Percentiles rank a stretch among this genome's conserved stretches.
Evolutionary conservation across 257 asterid species (phyloP).

Genomic region (Capsicum pubescens): DNA sequence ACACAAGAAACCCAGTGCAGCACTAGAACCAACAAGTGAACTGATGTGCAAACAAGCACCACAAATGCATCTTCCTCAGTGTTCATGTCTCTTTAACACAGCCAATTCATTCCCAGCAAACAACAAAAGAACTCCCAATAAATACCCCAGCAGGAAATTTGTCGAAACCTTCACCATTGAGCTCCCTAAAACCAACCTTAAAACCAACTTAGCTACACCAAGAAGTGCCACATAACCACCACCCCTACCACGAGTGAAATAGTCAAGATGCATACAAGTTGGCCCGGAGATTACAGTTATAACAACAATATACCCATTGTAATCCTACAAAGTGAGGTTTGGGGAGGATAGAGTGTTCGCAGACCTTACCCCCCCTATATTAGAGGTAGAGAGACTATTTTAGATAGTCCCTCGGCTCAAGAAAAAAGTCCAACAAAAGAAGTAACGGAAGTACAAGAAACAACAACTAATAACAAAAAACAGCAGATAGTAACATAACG

Average conservation of each 20-base stretch:
- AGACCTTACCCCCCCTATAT: no score
- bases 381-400: no score
- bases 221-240: conserved; percentile 82
- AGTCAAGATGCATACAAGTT: no score
- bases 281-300: no score
- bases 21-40: conserved; percentile 80
- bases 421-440: no score
- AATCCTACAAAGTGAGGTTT: no score
- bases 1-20: conserved; percentile 70
- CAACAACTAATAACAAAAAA: no score
- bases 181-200: conserved; percentile 68
- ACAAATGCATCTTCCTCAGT: conserved; percentile 80
- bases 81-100: conserved; percentile 65
- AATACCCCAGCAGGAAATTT: conserved; percentile 69
- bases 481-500: no score
- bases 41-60: conserved; percentile 68
- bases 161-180: conserved; percentile 62
- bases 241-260: conserved; percentile 54
- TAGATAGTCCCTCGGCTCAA: no score
- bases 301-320: no score
- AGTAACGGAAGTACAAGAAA: no score
- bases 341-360: no score
- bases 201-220: conserved; percentile 62
- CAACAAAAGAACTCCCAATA: conserved; percentile 61
- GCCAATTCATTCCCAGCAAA: conserved; percentile 82